Percentiles rank a stretch among this genome's conserved stretches.
phyloP scores from a whole-genome alignment of 2,329 filamentous ascomycete genomes.

The Trematosphaeria pertusa region DNA sequence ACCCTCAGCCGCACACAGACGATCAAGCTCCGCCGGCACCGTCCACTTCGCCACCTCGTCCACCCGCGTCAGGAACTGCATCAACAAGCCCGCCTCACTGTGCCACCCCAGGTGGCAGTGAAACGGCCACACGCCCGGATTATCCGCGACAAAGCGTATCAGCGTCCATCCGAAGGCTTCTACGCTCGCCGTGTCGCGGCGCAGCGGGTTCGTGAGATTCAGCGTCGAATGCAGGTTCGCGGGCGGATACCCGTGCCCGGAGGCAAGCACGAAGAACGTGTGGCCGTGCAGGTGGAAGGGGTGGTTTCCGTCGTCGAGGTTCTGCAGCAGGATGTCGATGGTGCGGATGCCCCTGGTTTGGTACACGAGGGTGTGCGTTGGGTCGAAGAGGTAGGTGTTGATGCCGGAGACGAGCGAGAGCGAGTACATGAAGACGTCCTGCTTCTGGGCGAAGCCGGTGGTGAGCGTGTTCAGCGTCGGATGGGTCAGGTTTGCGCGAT shows the following conservation, averaged over 20 bases:
- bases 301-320: conserved; percentile 49
- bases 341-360: conserved; percentile 45
- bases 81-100: conserved; percentile 49
- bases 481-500: conserved; percentile 55
- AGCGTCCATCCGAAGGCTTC: conserved; percentile 72
- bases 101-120: conserved; percentile 80
- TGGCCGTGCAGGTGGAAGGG: conserved; percentile 63
- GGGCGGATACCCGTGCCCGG: conserved; percentile 32
- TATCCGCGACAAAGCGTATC: conserved; percentile 65
- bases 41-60: conserved; percentile 54
- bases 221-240: conserved; percentile 33
- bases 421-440: conserved; percentile 30
- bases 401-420: conserved; percentile 15
- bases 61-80: conserved; percentile 63
- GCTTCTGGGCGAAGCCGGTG: conserved; percentile 49
- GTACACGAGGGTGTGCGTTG: conserved; percentile 40
- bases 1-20: conserved; percentile 57
- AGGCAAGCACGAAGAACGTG: conserved; percentile 69
- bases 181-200: conserved; percentile 72
- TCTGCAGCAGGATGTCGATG: conserved; percentile 46
- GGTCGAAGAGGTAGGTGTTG: conserved; percentile 38
- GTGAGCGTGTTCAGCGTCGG: conserved; percentile 62
- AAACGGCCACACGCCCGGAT: conserved; percentile 67
- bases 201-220: conserved; percentile 54
- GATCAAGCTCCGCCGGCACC: conserved; percentile 55